Conservation (phyloP, 345 rosid genomes). For the Lepidium aucheri region DNA sequence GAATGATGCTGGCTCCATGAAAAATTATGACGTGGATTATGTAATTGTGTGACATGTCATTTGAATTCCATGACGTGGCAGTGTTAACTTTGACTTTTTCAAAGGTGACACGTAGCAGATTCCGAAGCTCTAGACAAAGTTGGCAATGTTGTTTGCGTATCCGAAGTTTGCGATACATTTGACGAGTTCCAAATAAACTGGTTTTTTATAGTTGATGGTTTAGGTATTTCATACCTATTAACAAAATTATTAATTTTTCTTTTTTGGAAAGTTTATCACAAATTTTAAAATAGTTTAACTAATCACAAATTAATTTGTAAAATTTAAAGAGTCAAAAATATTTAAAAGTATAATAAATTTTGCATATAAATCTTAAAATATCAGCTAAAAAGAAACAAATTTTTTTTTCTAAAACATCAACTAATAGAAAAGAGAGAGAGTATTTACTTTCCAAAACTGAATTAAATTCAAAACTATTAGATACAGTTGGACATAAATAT, state of each 20-base stretch:
- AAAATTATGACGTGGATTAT: not conserved
- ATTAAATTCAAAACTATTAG: not conserved
- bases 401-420: too few relatives aligned
- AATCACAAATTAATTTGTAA: too few relatives aligned
- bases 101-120: not conserved
- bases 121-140: slow-evolving; percentile 1
- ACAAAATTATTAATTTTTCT: too few relatives aligned
- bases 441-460: not conserved
- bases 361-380: too few relatives aligned
- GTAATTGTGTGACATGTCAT: not conserved
- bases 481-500: not conserved
- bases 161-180: not conserved
- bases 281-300: too few relatives aligned
- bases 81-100: not conserved
- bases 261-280: too few relatives aligned
- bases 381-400: too few relatives aligned
- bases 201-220: too few relatives aligned
- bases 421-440: too few relatives aligned
- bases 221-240: too few relatives aligned
- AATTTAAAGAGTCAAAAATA: too few relatives aligned
- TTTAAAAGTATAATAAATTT: too few relatives aligned
- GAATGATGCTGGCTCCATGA: not conserved
- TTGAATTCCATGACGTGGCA: not conserved
- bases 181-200: slow-evolving; percentile 6
- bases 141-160: not conserved